phyloP scores from a whole-genome alignment of 306 rosid species.

The Mimosa bimucronata region DNA sequence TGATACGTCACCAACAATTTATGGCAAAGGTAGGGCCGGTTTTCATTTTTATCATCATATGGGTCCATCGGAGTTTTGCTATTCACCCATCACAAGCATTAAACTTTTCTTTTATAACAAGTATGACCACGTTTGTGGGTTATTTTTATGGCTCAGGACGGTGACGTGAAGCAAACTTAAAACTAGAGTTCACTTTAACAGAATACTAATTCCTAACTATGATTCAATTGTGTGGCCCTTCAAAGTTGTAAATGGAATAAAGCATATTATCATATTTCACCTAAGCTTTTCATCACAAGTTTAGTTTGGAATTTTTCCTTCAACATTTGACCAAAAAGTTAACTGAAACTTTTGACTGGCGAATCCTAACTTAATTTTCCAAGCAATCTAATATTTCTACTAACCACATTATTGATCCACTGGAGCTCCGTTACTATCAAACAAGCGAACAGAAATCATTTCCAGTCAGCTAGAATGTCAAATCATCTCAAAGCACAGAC shows the following conservation, averaged over 20 bases:
- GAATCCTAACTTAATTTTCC: not conserved
- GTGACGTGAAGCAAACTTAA: not conserved
- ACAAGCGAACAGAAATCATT: not conserved
- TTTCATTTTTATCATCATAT: slow-evolving; percentile 27
- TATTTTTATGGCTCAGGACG: not conserved
- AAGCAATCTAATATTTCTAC: not conserved
- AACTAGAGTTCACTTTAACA: not conserved
- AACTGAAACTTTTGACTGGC: not conserved
- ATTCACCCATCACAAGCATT: not conserved
- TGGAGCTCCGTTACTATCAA: not conserved
- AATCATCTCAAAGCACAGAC: slow-evolving; percentile 2
- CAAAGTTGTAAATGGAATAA: not conserved
- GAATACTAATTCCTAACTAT: not conserved
- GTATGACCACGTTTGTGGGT: not conserved
- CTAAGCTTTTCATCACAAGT: not conserved
- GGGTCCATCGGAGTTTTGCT: slow-evolving; percentile 29
- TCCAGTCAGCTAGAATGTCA: not conserved
- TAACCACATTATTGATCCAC: not conserved
- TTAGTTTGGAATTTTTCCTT: not conserved
- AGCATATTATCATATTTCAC: not conserved
- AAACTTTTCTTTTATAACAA: not conserved
- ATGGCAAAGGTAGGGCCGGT: slow-evolving; percentile 40
- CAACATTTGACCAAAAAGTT: not conserved
- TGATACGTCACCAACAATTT: slow-evolving; percentile 49
- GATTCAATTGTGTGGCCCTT: slow-evolving; percentile 3